These are phyloP conservation scores for Butyriboletus loyo DNA, from an alignment of 768 basidiomycete genomes.

Conservation along the genomic window DNA sequence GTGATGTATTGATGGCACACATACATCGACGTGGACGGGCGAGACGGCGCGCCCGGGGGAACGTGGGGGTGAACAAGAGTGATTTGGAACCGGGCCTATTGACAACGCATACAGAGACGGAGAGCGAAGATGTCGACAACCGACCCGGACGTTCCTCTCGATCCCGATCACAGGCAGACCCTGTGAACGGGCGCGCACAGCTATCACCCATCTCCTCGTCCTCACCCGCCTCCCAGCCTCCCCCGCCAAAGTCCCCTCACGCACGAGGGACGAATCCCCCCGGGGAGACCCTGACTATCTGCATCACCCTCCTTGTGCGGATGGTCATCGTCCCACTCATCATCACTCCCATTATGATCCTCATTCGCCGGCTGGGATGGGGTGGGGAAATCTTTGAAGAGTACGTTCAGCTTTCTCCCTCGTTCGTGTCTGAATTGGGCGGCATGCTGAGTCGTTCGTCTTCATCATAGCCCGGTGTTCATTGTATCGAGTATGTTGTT, in stretches of 20 bases:
- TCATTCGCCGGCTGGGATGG: conserved; percentile 51
- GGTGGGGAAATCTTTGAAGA: conserved; percentile 59
- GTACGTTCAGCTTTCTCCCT: conserved; percentile 47
- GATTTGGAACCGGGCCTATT: conserved; percentile 11
- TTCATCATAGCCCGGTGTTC: conserved; percentile 71
- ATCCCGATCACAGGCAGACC: neutral
- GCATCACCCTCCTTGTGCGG: conserved; percentile 77
- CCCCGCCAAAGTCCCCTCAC: neutral
- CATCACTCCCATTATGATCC: conserved; percentile 71
- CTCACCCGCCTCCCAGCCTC: neutral
- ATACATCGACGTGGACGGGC: neutral
- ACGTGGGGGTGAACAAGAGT: neutral
- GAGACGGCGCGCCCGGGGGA: neutral
- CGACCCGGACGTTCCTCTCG: neutral
- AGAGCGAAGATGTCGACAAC: neutral
- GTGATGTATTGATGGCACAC: conserved; percentile 12
- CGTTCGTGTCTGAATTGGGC: neutral
- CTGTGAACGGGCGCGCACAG: neutral
- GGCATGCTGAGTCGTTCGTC: neutral
- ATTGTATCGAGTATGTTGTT: conserved; percentile 82
- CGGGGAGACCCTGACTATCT: conserved; percentile 80
- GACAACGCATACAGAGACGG: conserved; percentile 3
- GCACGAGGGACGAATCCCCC: conserved; percentile 23
- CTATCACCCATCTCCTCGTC: neutral
- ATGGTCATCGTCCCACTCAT: conserved; percentile 85